phyloP scores from a whole-genome alignment of 2,329 filamentous ascomycete genomes.

The Colletotrichum sp. region DNA sequence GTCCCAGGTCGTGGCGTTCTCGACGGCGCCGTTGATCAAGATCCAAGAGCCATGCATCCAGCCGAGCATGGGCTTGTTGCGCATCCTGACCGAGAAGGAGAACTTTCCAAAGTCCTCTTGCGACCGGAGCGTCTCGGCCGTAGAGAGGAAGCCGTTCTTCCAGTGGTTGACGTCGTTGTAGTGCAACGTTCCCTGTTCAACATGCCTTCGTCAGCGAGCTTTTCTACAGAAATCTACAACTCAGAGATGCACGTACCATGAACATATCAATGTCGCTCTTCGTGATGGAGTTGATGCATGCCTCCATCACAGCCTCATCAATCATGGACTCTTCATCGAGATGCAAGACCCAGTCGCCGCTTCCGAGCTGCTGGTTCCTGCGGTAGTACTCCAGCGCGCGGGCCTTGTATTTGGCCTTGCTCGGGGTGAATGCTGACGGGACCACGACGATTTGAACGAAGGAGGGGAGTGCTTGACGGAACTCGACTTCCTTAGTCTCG shows the following conservation, averaged over 20 bases:
- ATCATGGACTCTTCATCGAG: neutral
- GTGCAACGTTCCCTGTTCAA: neutral
- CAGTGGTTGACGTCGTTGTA: conserved; percentile 6
- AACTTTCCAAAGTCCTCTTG: neutral
- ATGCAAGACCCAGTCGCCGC: neutral
- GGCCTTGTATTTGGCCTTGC: neutral
- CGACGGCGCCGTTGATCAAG: neutral
- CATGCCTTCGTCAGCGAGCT: neutral
- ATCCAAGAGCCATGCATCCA: conserved; percentile 13
- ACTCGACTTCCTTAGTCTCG: neutral
- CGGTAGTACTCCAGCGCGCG: neutral
- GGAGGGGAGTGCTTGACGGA: neutral
- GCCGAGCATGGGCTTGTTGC: neutral
- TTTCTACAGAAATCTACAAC: rapidly evolving
- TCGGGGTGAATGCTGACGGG: neutral
- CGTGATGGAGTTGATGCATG: neutral
- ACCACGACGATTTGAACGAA: neutral
- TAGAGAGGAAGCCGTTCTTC: neutral
- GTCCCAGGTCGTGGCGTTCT: neutral
- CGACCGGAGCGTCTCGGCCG: neutral
- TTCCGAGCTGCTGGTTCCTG: neutral
- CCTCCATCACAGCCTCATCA: neutral
- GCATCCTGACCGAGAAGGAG: neutral
- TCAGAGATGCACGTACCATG: neutral
- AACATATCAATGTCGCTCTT: neutral